Evolutionary conservation across 108 stramenopile species (phyloP).

Genomic region (Tribonema minus): DNA sequence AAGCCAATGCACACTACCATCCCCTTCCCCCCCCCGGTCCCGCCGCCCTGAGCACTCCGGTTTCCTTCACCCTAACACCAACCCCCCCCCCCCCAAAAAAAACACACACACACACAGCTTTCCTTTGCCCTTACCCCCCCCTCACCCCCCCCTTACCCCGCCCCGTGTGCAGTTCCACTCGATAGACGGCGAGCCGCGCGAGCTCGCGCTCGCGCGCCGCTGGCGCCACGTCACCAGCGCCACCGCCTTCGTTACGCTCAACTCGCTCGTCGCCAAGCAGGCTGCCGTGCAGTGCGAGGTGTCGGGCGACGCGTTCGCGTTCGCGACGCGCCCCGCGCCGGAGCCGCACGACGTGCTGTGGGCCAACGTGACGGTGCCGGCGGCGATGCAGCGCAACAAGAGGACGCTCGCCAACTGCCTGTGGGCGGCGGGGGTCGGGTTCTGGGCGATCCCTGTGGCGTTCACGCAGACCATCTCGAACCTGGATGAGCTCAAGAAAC

Average conservation of each 20-base stretch:
- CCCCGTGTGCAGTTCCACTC: too few relatives aligned
- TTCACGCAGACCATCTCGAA: constrained; percentile 46
- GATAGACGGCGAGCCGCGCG: too few relatives aligned
- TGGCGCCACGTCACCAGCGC: too few relatives aligned
- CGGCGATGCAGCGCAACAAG: neutral
- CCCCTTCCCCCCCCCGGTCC: too few relatives aligned
- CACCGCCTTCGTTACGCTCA: neutral
- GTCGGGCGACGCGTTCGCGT: neutral
- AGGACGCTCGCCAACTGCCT: constrained; percentile 28
- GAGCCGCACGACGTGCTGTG: constrained; percentile 49
- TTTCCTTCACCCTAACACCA: too few relatives aligned
- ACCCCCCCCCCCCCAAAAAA: too few relatives aligned
- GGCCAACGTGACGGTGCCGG: constrained; percentile 48
- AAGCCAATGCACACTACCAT: too few relatives aligned
- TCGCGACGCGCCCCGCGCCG: constrained; percentile 22
- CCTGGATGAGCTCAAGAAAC: constrained; percentile 32
- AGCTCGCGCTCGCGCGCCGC: too few relatives aligned
- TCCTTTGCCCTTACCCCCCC: too few relatives aligned
- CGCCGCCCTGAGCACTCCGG: too few relatives aligned
- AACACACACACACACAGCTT: too few relatives aligned
- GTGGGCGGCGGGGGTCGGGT: constrained; percentile 40
- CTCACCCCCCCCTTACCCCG: too few relatives aligned
- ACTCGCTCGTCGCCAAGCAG: neutral
- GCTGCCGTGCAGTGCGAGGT: neutral
- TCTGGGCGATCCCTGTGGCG: constrained; percentile 56